phyloP scores from a whole-genome alignment of 2,329 filamentous ascomycete genomes.

The Pezizomycotina sp. region DNA sequence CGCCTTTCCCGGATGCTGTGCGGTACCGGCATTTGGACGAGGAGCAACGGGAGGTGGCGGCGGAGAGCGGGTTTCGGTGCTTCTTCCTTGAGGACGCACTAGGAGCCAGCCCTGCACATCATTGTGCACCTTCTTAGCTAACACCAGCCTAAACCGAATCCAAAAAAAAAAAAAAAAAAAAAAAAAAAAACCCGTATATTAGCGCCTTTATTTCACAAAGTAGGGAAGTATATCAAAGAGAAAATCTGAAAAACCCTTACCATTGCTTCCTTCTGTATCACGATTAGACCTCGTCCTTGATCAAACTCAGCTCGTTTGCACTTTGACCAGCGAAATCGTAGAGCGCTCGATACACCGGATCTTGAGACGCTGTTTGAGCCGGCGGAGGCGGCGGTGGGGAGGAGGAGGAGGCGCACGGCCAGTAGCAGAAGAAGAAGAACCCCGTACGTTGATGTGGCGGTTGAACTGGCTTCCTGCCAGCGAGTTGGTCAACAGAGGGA shows the following conservation, averaged over 20 bases:
- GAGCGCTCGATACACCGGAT: constrained; percentile 71
- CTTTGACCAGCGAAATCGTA: constrained; percentile 82
- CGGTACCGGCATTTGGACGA: too few relatives aligned
- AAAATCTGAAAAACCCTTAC: constrained; percentile 37
- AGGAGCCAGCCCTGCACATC: constrained; percentile 75
- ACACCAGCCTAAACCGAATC: not conserved
- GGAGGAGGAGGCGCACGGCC: constrained; percentile 38
- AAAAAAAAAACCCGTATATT: constrained; percentile 3
- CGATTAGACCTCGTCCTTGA: constrained; percentile 67
- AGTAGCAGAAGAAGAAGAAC: constrained; percentile 22
- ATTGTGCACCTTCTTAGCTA: too few relatives aligned
- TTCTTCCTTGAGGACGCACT: constrained; percentile 76
- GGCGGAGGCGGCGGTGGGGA: constrained; percentile 48
- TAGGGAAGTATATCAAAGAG: not conserved
- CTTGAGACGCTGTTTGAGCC: constrained; percentile 43
- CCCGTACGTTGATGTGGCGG: not conserved
- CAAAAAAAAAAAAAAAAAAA: not conserved
- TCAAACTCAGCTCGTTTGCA: constrained; percentile 63
- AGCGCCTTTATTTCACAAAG: not conserved
- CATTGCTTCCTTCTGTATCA: constrained; percentile 93
- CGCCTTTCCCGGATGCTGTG: constrained; percentile 25
- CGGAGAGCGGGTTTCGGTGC: constrained; percentile 44
- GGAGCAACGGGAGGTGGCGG: constrained; percentile 36
- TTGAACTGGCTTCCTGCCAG: constrained; percentile 2
- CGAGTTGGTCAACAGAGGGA: constrained; percentile 16